Base-by-base conservation (phyloP, 345 rosid genomes). In the Eucalyptus regnans region DNA sequence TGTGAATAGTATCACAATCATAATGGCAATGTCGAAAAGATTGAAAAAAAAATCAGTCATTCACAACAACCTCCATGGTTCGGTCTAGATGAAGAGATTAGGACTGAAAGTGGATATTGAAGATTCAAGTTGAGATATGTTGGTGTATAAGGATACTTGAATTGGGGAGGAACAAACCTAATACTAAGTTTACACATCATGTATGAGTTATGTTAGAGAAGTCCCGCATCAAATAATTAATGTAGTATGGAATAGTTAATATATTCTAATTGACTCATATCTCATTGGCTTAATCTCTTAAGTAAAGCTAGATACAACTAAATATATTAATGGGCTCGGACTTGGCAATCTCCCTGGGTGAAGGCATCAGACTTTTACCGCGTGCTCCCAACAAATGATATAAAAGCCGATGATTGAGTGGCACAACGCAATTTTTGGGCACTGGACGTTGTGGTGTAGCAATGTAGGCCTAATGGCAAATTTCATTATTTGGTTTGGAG, bases 221-320 rank as follows among this genome's bases (percentile, higher is more conserved):
- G 62, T 2, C 13, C 23, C 10, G 23, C 12, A 9, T 56, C 1
- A 0, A 56, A 56, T 0, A 56, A 56, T 23, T 56, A 22, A 5
- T 56, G 4, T 23, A 56, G 12, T 56, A 25, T 56, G 12, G 12
- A 56, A 1, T 25, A 56, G 29, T 56, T 56, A 23, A 56, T 23
- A 56, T 56, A 23, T 56, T 56, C 3, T 56, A 56, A 2, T 22
- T 4, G 29, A 56, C 12, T 23, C 12, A 56, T 56, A 22, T 22
- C 62, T 4, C 29, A 56, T 56, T 56, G 10, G 58, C 58, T 52
- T 52, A 52, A 52, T 20, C 58, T 18, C 58, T 52, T 52, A 52
- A 52, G 25, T 8, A 20, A 0, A 52, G 10, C 0, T 20, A 0
- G 58, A 52, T 8, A 52, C 25, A 52, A 52, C 25, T 20, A 0